Evolutionary conservation across 371 early-diverging fungal species (phyloP).

Genomic region (Haplosporangium sp.): DNA sequence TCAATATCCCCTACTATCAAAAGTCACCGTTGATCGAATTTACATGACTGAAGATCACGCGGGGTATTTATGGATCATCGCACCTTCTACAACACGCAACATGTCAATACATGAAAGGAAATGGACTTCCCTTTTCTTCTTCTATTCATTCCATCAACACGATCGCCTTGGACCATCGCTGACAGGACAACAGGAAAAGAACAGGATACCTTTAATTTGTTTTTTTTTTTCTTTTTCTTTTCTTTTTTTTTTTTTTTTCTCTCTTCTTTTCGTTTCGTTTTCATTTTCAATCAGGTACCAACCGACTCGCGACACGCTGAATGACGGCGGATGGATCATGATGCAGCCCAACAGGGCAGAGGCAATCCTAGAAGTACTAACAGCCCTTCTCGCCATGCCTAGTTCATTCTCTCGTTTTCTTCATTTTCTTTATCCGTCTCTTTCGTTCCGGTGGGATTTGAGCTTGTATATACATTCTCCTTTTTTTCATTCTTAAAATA

Average conservation of each 20-base stretch:
- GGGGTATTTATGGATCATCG: no score
- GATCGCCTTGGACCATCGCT: neutral
- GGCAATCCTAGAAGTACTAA: neutral
- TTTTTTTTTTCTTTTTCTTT: constrained; percentile 15
- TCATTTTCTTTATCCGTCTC: neutral
- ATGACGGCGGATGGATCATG: neutral
- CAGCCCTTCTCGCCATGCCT: neutral
- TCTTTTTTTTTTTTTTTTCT: constrained; percentile 11
- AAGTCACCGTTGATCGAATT: no score
- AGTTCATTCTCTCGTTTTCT: neutral
- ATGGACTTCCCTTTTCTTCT: no score
- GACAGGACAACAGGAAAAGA: neutral
- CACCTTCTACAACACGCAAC: no score
- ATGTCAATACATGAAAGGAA: no score
- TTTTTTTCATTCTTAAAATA: constrained; percentile 7
- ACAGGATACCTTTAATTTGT: neutral
- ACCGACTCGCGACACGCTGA: neutral
- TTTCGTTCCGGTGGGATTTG: neutral
- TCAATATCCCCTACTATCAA: no score
- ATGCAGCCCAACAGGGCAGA: no score
- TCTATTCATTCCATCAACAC: neutral
- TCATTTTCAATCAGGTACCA: constrained; percentile 5
- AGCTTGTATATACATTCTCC: constrained; percentile 1
- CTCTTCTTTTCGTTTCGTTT: constrained; percentile 2
- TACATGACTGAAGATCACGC: no score